phyloP scores from a whole-genome alignment of 495 filamentous ascomycete genomes.

The Thozetella sp. region DNA sequence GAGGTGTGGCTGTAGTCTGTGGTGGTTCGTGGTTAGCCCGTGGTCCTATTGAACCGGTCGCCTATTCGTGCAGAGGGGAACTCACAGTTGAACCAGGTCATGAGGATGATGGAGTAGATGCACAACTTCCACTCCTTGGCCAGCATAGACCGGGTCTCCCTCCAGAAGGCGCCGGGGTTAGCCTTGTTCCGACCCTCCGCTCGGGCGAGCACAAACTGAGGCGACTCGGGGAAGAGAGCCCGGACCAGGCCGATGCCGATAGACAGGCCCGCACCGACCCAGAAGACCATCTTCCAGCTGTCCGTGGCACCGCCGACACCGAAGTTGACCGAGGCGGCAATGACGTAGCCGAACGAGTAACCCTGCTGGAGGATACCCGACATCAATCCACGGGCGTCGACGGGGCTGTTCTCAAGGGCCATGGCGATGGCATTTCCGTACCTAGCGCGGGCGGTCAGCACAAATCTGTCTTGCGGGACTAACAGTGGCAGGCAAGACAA shows the following conservation, averaged over 20 bases:
- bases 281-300: conserved; percentile 68
- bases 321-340: conserved; percentile 71
- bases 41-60: neutral
- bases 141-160: conserved; percentile 63
- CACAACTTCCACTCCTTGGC: conserved; percentile 70
- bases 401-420: conserved; percentile 77
- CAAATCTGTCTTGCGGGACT: neutral
- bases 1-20: conserved; percentile 67
- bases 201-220: conserved; percentile 69
- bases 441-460: conserved; percentile 8
- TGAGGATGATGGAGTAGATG: conserved; percentile 70
- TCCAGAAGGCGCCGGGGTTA: conserved; percentile 57
- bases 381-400: conserved; percentile 71
- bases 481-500: neutral
- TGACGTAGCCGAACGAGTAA: conserved; percentile 74
- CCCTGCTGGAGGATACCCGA: conserved; percentile 79
- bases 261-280: conserved; percentile 57
- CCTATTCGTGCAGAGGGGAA: neutral
- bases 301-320: conserved; percentile 59
- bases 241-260: conserved; percentile 65
- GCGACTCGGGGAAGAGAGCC: conserved; percentile 68
- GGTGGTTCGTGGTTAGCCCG: neutral
- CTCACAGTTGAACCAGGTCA: conserved; percentile 64
- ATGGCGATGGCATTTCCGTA: conserved; percentile 83
- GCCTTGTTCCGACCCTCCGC: conserved; percentile 48